Evolutionary conservation across 768 basidiomycete species (phyloP).

Genomic region (Cyclocybe aegerita): DNA sequence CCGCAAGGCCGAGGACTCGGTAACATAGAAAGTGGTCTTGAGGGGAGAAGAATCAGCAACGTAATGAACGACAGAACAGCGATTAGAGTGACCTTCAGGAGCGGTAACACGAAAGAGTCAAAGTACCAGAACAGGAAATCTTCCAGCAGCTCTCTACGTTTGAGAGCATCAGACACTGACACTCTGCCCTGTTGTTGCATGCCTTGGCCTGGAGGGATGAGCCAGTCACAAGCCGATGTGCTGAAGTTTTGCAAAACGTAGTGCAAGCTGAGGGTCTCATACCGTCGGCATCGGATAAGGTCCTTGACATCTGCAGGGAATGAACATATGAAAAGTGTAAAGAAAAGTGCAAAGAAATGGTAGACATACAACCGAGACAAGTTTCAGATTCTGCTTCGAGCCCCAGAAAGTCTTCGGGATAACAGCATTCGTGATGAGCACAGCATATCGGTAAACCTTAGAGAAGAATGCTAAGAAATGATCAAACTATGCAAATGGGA

Average conservation of each 20-base stretch:
- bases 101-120: conserved; percentile 75
- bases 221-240: conserved; percentile 78
- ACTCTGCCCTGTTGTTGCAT: conserved; percentile 45
- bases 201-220: conserved; percentile 45
- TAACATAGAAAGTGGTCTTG: conserved; percentile 92
- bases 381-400: conserved; percentile 57
- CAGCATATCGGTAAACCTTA: conserved; percentile 72
- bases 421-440: conserved; percentile 60
- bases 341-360: background rate
- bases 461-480: background rate
- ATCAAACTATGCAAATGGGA: background rate
- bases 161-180: conserved; percentile 65
- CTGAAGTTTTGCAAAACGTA: conserved; percentile 73
- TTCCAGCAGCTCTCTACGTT: conserved; percentile 77
- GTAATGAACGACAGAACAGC: background rate
- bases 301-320: conserved; percentile 57
- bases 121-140: conserved; percentile 97
- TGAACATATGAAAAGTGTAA: background rate
- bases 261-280: conserved; percentile 80
- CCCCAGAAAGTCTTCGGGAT: conserved; percentile 85
- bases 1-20: conserved; percentile 84
- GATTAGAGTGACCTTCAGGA: conserved; percentile 62
- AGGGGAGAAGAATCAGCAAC: background rate
- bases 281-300: conserved; percentile 78
- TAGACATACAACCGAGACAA: conserved; percentile 53